A percentile compares a stretch with the other conserved stretches of the same genome.
Conservation (phyloP, 495 filamentous ascomycete genomes). For the Tuber melanosporum region DNA sequence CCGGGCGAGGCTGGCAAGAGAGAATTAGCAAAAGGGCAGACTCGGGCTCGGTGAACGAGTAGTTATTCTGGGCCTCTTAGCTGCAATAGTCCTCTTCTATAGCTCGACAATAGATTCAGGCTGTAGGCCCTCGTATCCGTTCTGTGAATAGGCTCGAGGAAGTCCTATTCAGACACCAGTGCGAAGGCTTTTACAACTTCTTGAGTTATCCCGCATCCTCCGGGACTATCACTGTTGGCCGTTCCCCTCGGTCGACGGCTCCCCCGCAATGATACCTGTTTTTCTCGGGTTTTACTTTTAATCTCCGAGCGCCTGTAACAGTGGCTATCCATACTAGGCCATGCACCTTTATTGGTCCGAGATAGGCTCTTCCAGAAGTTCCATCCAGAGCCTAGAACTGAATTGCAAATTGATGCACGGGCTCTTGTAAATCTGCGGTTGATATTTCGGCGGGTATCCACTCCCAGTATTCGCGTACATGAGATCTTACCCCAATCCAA, state of each 20-base stretch:
- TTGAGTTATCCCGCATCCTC: neutral
- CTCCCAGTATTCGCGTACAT: neutral
- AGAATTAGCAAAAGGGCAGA: neutral
- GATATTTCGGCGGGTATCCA: neutral
- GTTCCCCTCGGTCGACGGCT: too few relatives aligned
- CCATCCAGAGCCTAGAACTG: neutral
- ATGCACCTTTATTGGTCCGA: neutral
- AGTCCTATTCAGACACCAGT: too few relatives aligned
- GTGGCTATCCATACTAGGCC: neutral
- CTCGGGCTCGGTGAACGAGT: neutral
- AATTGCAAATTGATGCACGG: neutral
- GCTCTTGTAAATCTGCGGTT: neutral
- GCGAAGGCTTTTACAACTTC: neutral
- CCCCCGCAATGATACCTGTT: neutral
- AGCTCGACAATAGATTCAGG: neutral
- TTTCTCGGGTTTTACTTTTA: neutral
- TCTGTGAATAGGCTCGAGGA: neutral
- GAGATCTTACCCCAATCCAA: neutral
- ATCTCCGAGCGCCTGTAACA: neutral
- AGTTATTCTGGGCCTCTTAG: neutral
- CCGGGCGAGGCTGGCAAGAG: too few relatives aligned
- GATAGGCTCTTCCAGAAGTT: neutral
- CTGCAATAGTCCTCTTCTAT: neutral
- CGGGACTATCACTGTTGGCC: neutral
- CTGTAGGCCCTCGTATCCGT: neutral